phyloP scores from a whole-genome alignment of 305 asterid genomes.

The Fraxinus angustifolia region DNA sequence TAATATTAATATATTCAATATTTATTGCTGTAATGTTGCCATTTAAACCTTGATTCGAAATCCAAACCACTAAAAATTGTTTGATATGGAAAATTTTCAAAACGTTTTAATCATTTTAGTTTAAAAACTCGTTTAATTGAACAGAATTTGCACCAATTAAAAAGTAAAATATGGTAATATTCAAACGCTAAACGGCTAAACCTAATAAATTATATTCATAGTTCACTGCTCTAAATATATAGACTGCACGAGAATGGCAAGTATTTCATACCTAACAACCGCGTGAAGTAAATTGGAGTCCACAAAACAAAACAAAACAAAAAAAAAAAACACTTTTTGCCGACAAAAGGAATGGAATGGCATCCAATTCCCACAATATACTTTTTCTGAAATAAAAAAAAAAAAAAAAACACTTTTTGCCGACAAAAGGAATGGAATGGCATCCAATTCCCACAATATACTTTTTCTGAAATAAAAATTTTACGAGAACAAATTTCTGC shows the following conservation, averaged over 20 bases:
- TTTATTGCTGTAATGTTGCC: background rate
- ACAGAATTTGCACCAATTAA: background rate
- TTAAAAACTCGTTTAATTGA: background rate
- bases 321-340: background rate
- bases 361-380: background rate
- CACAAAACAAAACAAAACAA: background rate
- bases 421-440: background rate
- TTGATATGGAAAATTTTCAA: background rate
- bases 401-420: background rate
- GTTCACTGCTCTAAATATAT: background rate
- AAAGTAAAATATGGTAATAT: background rate
- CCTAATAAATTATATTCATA: background rate
- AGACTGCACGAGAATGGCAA: background rate
- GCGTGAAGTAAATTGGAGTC: background rate
- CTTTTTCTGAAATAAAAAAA: background rate
- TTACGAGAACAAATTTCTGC: background rate
- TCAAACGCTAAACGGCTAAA: background rate
- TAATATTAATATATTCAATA: background rate
- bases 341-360: background rate
- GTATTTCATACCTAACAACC: background rate
- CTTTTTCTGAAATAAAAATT: background rate
- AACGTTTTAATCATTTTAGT: background rate
- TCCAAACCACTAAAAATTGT: background rate
- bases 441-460: background rate
- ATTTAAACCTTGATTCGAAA: background rate